Evolutionary conservation across 73 alveolate species (phyloP).

Genomic region (Blepharisma japonicum): DNA sequence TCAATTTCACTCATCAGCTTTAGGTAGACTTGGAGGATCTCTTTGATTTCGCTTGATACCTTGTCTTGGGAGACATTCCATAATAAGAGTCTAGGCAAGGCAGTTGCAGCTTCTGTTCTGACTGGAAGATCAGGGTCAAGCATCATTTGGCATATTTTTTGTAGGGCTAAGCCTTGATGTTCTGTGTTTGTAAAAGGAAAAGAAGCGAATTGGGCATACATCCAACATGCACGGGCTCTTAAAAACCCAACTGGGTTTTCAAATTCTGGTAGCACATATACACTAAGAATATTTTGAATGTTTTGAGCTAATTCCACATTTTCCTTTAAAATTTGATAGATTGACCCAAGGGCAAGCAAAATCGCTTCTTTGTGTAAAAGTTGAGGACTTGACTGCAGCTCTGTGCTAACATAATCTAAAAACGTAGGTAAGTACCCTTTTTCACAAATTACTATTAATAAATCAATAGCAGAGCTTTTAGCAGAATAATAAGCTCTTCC

Average conservation of each 20-base stretch:
- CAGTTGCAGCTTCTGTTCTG: slow-evolving; percentile 47
- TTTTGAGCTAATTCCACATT: slow-evolving; percentile 33
- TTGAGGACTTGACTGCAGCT: slow-evolving; percentile 32
- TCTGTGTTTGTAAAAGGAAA: slow-evolving; percentile 31
- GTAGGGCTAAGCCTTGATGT: slow-evolving; percentile 39
- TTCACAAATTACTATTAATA: slow-evolving; percentile 18
- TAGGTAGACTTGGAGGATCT: slow-evolving; percentile 43
- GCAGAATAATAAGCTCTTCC: slow-evolving; percentile 43
- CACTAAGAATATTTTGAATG: slow-evolving; percentile 42
- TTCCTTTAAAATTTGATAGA: slow-evolving; percentile 29
- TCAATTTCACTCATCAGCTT: slow-evolving; percentile 67
- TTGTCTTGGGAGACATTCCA: slow-evolving; percentile 35
- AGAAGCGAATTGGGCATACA: slow-evolving; percentile 54
- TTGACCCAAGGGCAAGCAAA: slow-evolving; percentile 39
- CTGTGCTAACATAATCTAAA: background rate
- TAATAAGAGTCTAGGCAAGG: slow-evolving; percentile 44
- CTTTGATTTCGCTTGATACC: slow-evolving; percentile 40
- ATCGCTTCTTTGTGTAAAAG: slow-evolving; percentile 57
- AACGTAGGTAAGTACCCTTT: background rate
- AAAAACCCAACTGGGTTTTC: slow-evolving; percentile 38
- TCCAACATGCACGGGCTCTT: slow-evolving; percentile 55
- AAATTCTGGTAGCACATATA: slow-evolving; percentile 50
- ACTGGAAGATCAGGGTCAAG: slow-evolving; percentile 58
- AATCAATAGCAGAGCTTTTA: slow-evolving; percentile 41
- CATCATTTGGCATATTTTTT: slow-evolving; percentile 38